Conservation (phyloP, 2,329 filamentous ascomycete genomes). For the Chalaropsis ovoidea region DNA sequence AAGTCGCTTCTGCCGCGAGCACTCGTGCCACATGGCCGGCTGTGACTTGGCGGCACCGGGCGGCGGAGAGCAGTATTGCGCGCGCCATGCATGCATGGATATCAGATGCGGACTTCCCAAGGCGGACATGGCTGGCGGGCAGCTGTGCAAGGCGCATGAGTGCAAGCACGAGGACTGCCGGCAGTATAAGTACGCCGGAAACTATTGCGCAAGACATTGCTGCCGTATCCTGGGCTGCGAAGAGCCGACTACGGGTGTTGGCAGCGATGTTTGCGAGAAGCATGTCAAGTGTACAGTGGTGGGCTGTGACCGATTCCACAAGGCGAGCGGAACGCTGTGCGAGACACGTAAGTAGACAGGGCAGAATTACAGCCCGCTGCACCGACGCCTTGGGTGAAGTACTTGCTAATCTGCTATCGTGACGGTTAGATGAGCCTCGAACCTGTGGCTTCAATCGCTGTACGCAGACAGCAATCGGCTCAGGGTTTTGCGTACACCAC, state of each 20-base stretch:
- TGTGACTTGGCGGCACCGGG: slow-evolving; percentile 23
- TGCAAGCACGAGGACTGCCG: slow-evolving; percentile 19
- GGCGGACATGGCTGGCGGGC: slow-evolving; percentile 6
- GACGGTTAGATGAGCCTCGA: slow-evolving; percentile 15
- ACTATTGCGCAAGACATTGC: slow-evolving; percentile 6
- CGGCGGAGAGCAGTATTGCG: slow-evolving; percentile 16
- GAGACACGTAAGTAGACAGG: slow-evolving; percentile 14
- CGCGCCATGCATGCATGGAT: slow-evolving; percentile 22
- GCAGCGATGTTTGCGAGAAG: slow-evolving; percentile 15
- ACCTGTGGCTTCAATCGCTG: slow-evolving; percentile 19
- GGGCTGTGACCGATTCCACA: slow-evolving; percentile 7
- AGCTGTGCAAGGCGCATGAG: slow-evolving; percentile 21
- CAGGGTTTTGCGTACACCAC: slow-evolving; percentile 10
- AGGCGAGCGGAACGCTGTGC: slow-evolving; percentile 8
- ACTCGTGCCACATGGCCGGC: slow-evolving; percentile 26
- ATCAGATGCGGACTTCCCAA: slow-evolving; percentile 15
- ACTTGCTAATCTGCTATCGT: neutral
- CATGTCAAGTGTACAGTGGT: slow-evolving; percentile 15
- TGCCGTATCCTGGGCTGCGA: neutral
- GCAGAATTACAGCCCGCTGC: neutral
- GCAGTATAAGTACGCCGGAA: slow-evolving; percentile 4
- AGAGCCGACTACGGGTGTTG: neutral
- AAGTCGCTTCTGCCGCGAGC: slow-evolving; percentile 24
- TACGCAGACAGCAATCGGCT: slow-evolving; percentile 6
- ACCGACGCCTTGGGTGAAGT: neutral